Base-by-base conservation (phyloP, 768 basidiomycete genomes). In the Plicaturopsis crispa region DNA sequence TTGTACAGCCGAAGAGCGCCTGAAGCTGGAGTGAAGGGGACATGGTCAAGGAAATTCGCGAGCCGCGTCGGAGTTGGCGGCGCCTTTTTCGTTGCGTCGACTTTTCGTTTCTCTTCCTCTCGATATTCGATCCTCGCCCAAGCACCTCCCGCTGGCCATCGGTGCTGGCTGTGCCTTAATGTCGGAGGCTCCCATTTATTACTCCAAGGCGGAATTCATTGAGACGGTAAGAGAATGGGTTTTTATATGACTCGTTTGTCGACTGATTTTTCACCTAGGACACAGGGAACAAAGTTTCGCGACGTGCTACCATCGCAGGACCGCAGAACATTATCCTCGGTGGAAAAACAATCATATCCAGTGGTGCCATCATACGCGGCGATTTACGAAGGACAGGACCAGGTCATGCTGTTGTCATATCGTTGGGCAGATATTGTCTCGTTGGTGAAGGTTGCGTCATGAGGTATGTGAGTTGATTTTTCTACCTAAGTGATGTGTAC, bases 321-420 rank as follows among this genome's bases (percentile, higher is more conserved):
- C 86, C 91, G 8, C 85, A 92, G 59, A 97, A 96, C 57, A 99
- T 98, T 57, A 90, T 97, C 45, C 79, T 99, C 11, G 91, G 90
- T 28, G 96, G 94, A 33, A 96, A 97, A 66, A 92, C 91, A 2
- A 90, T 98, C 57, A 93, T 99, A 42, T 84, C 91, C 1, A 83
- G 76, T 42, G 76, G 80, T 14, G 87, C 88, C 6, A 89, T 97
- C 39, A 84, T 99, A 35, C 82, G 96, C 34, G 96, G 96, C 2
- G 96, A 99, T 55, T 67, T 99, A 38, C 72, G 91, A 33, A 69
- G 93, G 28, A 84, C 90, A 7, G 89, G 87, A 5, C 81, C 88
- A 23, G 90, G 90, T 3, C 88, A 92, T 69, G 85, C 91, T 4
- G 92, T 96, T 4, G 90, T 93, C 36, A 88, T 99, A 26, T 86